Conservation (phyloP, 2,329 filamentous ascomycete species). For the Plenodomus tracheiphilus region DNA sequence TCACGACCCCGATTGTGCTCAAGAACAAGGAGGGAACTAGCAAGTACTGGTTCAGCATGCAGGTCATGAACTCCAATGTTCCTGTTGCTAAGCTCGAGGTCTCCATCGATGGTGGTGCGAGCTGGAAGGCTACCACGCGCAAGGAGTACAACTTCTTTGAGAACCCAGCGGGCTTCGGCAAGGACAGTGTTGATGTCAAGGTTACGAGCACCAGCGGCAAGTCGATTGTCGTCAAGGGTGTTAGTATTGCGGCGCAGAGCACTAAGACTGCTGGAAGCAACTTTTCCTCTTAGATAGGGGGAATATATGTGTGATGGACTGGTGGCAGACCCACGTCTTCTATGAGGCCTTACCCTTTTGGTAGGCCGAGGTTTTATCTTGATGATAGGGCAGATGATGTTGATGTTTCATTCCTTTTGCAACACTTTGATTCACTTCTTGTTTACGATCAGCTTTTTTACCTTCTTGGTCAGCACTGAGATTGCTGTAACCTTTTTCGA, state of each 20-base stretch:
- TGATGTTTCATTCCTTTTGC: background rate
- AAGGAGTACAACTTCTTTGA: conserved; percentile 63
- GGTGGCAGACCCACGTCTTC: background rate
- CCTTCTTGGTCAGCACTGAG: background rate
- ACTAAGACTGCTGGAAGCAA: conserved; percentile 36
- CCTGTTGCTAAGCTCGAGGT: conserved; percentile 62
- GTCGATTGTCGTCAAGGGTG: conserved; percentile 55
- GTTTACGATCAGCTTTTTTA: background rate
- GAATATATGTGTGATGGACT: background rate
- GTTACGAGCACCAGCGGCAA: conserved; percentile 59
- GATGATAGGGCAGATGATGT: background rate
- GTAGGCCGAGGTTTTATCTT: background rate
- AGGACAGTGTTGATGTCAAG: conserved; percentile 57
- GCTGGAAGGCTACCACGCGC: conserved; percentile 61
- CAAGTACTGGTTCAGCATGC: conserved; percentile 62
- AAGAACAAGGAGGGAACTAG: conserved; percentile 59
- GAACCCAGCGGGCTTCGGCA: conserved; percentile 60
- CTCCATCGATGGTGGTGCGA: conserved; percentile 61
- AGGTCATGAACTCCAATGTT: conserved; percentile 66
- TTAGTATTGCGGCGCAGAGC: conserved; percentile 48
- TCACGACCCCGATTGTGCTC: conserved; percentile 54
- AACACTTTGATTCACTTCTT: background rate
- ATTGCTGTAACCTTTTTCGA: background rate
- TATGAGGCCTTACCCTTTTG: background rate
- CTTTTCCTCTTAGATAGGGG: conserved; percentile 21